Evolutionary conservation across 2,329 filamentous ascomycete species (phyloP).

Genomic region (Hymenotorrendiella dingleyae): DNA sequence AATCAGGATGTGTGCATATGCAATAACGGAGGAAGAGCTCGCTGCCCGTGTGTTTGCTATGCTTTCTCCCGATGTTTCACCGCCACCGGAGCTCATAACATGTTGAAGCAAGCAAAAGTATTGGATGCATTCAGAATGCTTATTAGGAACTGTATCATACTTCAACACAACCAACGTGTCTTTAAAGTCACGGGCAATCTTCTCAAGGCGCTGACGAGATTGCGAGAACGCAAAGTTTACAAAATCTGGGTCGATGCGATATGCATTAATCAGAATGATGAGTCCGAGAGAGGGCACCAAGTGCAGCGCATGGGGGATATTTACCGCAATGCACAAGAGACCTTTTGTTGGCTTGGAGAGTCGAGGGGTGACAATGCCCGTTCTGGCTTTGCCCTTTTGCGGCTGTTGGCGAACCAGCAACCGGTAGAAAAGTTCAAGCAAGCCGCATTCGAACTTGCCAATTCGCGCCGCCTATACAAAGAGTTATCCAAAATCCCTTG

Average conservation of each 20-base stretch:
- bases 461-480: too few relatives aligned
- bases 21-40: too few relatives aligned
- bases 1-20: too few relatives aligned
- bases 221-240: neutral
- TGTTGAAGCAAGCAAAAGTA: too few relatives aligned
- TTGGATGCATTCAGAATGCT: too few relatives aligned
- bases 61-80: too few relatives aligned
- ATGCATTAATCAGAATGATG: slow-evolving; percentile 4
- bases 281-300: neutral
- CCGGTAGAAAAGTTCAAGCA: neutral
- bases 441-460: neutral
- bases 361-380: neutral
- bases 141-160: too few relatives aligned
- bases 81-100: too few relatives aligned
- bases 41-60: too few relatives aligned
- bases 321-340: neutral
- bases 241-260: slow-evolving; percentile 3
- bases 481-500: neutral
- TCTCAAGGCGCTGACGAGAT: neutral
- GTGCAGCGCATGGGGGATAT: neutral
- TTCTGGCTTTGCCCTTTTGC: neutral
- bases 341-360: neutral
- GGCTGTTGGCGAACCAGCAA: neutral
- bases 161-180: too few relatives aligned
- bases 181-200: neutral